phyloP scores from a whole-genome alignment of 495 filamentous ascomycete genomes.

The Pyronema omphalodes region DNA sequence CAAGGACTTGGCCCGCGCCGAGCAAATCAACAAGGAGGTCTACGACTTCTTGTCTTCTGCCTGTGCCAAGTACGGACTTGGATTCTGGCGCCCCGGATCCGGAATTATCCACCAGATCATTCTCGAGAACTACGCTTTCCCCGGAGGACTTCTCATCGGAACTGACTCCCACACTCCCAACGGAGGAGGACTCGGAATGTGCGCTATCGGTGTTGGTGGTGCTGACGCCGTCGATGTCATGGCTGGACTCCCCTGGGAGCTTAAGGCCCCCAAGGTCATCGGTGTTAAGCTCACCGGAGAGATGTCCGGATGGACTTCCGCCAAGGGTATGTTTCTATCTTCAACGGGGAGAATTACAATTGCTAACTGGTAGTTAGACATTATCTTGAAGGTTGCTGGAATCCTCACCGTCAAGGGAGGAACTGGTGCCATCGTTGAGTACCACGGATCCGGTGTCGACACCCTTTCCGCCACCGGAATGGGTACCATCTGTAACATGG shows the following conservation, averaged over 20 bases:
- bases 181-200: conserved; percentile 90
- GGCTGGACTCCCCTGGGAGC: conserved; percentile 93
- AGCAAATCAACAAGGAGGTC: conserved; percentile 96
- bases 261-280: conserved; percentile 95
- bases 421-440: conserved; percentile 92
- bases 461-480: conserved; percentile 43
- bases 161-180: conserved; percentile 99
- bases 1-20: conserved; percentile 83
- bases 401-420: conserved; percentile 96
- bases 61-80: conserved; percentile 98
- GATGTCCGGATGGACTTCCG: conserved; percentile 81
- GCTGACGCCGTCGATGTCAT: conserved; percentile 98
- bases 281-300: conserved; percentile 85
- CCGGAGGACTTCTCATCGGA: conserved; percentile 92
- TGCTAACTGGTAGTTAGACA: conserved; percentile 37
- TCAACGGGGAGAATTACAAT: conserved; percentile 11
- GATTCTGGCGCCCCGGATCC: conserved; percentile 97
- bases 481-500: conserved; percentile 62
- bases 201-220: conserved; percentile 93
- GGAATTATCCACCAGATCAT: conserved; percentile 99
- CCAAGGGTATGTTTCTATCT: conserved; percentile 43
- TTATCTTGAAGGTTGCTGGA: conserved; percentile 95
- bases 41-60: conserved; percentile 92
- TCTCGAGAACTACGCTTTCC: conserved; percentile 97
- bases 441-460: conserved; percentile 72